Evolutionary conservation across 192 early-diverging fungal species (phyloP).

Genomic region (Thamnidium elegans): DNA sequence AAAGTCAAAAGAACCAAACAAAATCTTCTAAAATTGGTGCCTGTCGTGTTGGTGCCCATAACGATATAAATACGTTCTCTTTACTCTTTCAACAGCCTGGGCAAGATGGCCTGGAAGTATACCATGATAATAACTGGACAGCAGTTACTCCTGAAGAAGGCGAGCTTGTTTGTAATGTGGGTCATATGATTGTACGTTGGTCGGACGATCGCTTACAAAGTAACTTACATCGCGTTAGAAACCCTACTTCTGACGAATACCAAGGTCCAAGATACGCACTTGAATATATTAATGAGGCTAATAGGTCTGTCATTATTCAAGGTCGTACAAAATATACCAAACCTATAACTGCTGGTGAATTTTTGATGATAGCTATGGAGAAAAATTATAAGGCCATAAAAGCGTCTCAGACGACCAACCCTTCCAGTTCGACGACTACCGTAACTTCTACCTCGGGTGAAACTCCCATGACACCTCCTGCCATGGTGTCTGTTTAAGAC

Average conservation of each 20-base stretch:
- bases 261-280: conserved; percentile 25
- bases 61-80: conserved; percentile 27
- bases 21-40: not conserved
- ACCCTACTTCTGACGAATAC: conserved; percentile 12
- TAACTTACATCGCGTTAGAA: conserved; percentile 30
- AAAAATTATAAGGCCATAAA: conserved; percentile 12
- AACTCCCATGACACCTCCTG: too few relatives aligned
- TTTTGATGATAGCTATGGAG: conserved; percentile 26
- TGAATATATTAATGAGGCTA: conserved; percentile 27
- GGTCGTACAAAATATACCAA: conserved; percentile 32
- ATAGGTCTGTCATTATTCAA: conserved; percentile 32
- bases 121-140: conserved; percentile 20
- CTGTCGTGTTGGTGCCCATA: not conserved
- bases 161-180: conserved; percentile 36
- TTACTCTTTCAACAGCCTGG: conserved; percentile 25
- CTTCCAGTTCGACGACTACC: too few relatives aligned
- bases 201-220: conserved; percentile 30
- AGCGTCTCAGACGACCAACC: not conserved
- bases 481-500: too few relatives aligned
- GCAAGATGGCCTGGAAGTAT: conserved; percentile 23
- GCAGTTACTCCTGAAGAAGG: conserved; percentile 18
- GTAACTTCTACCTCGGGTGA: too few relatives aligned
- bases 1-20: not conserved
- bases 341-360: conserved; percentile 29
- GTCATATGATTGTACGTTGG: conserved; percentile 39